phyloP scores from a whole-genome alignment of 2,329 filamentous ascomycete species.

The Exophiala oligosperma region DNA sequence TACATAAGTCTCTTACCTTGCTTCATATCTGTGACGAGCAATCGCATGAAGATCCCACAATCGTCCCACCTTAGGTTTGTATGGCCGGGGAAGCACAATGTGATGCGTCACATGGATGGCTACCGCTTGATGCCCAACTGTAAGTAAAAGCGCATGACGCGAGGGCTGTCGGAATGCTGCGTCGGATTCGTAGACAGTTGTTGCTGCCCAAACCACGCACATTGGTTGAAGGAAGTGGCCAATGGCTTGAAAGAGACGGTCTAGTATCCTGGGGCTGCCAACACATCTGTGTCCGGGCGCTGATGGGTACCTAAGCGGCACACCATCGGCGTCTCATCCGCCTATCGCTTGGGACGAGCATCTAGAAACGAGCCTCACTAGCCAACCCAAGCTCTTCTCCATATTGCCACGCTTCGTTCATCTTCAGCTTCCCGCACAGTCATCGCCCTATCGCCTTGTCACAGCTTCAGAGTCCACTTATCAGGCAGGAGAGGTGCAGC shows the following conservation, averaged over 20 bases:
- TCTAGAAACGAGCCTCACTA: background rate
- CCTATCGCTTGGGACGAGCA: background rate
- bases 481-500: too few species aligned
- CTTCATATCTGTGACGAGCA: background rate
- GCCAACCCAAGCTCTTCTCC: background rate
- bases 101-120: slow-evolving; percentile 14
- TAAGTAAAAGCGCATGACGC: slow-evolving; percentile 3
- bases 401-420: background rate
- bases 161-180: background rate
- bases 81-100: background rate
- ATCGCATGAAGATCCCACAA: too few species aligned
- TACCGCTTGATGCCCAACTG: slow-evolving; percentile 2
- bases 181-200: background rate
- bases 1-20: background rate
- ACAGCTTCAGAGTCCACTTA: too few species aligned
- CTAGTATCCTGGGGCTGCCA: background rate
- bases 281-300: background rate
- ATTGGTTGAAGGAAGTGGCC: slow-evolving; percentile 2
- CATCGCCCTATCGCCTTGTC: too few species aligned
- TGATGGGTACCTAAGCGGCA: background rate
- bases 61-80: background rate
- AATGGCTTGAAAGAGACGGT: background rate
- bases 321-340: background rate
- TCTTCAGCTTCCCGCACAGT: background rate
- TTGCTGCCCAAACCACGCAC: slow-evolving; percentile 12